These are phyloP conservation scores for Nakazawaea ambrosiae DNA, from an alignment of 805 yeast genomes.

Conservation along the genomic window DNA sequence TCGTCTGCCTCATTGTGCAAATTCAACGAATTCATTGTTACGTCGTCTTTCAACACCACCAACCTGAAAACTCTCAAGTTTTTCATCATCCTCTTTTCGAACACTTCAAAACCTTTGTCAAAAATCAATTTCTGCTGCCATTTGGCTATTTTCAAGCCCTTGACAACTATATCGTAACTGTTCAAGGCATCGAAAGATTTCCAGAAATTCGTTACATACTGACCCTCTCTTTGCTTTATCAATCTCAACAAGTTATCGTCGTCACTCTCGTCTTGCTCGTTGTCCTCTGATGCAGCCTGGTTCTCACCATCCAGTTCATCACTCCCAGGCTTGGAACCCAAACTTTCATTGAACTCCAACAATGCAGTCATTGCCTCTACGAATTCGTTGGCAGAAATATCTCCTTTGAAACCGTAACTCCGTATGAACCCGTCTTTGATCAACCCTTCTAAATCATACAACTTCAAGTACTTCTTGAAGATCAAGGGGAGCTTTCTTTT, in stretches of 20 bases:
- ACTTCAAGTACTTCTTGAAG: conserved; percentile 61
- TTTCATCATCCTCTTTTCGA: conserved; percentile 76
- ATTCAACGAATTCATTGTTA: conserved; percentile 15
- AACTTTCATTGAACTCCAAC: conserved; percentile 56
- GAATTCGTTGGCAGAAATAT: conserved; percentile 85
- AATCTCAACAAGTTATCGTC: conserved; percentile 13
- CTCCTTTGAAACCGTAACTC: conserved; percentile 81
- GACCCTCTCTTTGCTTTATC: conserved; percentile 23
- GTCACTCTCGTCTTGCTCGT: conserved; percentile 12
- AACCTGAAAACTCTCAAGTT: conserved; percentile 75
- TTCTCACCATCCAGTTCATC: too few species aligned
- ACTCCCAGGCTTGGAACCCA: conserved; percentile 13
- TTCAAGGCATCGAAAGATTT: conserved; percentile 49
- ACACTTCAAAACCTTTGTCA: conserved; percentile 80
- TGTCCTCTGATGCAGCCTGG: too few species aligned
- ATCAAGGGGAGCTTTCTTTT: conserved; percentile 67
- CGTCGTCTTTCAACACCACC: conserved; percentile 78
- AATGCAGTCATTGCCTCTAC: conserved; percentile 85
- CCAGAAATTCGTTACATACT: conserved; percentile 41
- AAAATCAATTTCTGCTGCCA: conserved; percentile 76
- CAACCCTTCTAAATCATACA: conserved; percentile 77
- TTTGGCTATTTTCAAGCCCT: conserved; percentile 84
- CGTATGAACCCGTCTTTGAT: conserved; percentile 82
- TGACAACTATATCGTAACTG: conserved; percentile 43
- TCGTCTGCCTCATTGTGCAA: conserved; percentile 7